Evolutionary conservation across 257 asterid genomes (phyloP).

Genomic region (Primulina huaijiensis): DNA sequence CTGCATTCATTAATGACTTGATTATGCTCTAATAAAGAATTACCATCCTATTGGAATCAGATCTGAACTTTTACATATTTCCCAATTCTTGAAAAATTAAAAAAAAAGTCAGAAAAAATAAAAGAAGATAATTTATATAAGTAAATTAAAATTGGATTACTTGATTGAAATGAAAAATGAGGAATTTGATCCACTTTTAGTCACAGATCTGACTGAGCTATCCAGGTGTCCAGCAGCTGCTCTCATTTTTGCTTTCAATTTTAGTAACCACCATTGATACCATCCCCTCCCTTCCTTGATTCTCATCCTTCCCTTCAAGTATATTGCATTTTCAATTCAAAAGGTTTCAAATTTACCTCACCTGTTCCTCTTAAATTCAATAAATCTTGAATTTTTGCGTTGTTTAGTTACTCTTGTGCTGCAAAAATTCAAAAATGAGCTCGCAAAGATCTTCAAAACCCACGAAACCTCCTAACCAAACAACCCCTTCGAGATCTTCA

Average conservation of each 20-base stretch:
- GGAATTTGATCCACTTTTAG: not conserved
- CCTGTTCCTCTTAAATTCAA: not conserved
- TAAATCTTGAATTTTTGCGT: too few relatives aligned
- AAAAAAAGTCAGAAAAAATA: not conserved
- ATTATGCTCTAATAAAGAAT: too few relatives aligned
- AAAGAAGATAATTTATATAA: too few relatives aligned
- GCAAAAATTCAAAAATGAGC: slow-evolving; percentile 31
- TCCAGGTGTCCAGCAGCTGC: not conserved
- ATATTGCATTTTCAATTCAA: not conserved
- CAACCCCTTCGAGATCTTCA: slow-evolving; percentile 43
- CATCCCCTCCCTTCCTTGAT: not conserved
- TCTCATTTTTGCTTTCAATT: not conserved
- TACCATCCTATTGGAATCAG: not conserved
- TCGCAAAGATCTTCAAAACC: slow-evolving; percentile 71
- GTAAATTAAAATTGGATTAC: not conserved
- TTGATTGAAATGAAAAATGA: not conserved
- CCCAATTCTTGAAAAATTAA: not conserved
- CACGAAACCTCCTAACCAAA: slow-evolving; percentile 59
- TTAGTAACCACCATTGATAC: not conserved
- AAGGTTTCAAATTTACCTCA: not conserved
- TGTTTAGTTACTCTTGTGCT: not conserved
- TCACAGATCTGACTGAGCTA: not conserved
- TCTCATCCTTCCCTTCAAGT: not conserved
- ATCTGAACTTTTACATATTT: too few relatives aligned
- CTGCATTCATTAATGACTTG: not conserved